Base-by-base conservation (phyloP, 495 filamentous ascomycete genomes). In the Halenospora varia region DNA sequence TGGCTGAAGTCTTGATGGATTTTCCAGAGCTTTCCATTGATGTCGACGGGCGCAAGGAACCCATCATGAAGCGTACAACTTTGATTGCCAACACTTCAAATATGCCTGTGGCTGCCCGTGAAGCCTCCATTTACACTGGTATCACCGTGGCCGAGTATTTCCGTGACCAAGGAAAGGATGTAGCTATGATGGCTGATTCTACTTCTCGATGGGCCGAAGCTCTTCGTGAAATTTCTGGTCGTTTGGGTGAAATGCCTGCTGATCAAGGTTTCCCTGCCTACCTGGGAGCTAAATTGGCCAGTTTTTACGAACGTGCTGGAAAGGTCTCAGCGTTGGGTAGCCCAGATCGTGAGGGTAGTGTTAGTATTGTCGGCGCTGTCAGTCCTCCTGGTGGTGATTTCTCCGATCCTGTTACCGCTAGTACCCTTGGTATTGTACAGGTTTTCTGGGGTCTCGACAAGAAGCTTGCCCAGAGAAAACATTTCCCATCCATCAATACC, bases 401-500 rank as follows among this genome's bases (percentile, higher is more conserved):
- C 83, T 96, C 94, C 46, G 94, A 99, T 74, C 94, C 94, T 19
- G 95, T 99, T 70, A 99, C 95, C 13, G 89, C 82, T 62, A 86
- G 87, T 69, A 99, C 95, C 6, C 84, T 99, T 19, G 84, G 89
- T 84, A 99, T 99, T 69, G 95, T 97, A 66, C 94, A 99, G 66
- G 94, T 99, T 57, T 97, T 99, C 79, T 99, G 94, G 94, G 95
- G 94, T 79, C 80, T 98, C 26, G 94, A 99, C 77, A 97, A 99
- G 85, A 97, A 97, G 76, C 84, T 99, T 52, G 94, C 94, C 19
- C 94, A 99, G 71, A 87, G 94, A 57, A 99, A 99, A 76, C 94
- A 99, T 76, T 99, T 99, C 81, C 94, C 94, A 1, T 96, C 92
- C 40, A 89, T 99, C 79, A 99, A 99, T 77, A 97, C 94, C 18